Base-by-base conservation (phyloP, 2,329 filamentous ascomycete species). In the Parafenestella ontariensis region DNA sequence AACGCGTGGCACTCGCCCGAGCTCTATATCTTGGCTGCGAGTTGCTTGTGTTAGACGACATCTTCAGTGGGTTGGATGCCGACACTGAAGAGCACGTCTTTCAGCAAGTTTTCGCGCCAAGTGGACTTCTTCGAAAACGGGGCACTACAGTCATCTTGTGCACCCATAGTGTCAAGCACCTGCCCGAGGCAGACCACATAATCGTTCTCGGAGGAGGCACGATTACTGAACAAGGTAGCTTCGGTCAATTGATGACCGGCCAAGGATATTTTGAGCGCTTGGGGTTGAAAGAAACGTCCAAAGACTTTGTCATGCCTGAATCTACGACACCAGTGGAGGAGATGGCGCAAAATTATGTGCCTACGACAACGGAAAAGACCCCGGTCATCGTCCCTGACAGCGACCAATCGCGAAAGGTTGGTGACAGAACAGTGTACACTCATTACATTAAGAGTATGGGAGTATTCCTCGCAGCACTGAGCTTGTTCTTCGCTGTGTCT, bases 1-100 rank as follows among this genome's bases (percentile, higher is more conserved):
- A 81, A 55, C 74, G 81, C 17, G 74, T 82, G 46, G 23, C 79
- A n/a, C 73, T 83, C 66, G 81, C 81, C 20, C 73, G 82, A 48
- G 81, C 81, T 18, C 66, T 82, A 7, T 83, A 83, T 62, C 70
- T 79, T 5, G 71, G 76, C 24, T 69, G 71, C 23, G 68, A 74
- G 20, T 59, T 80, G 17, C 64, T 82, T 17, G 67, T 83, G 6
- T 66, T 83, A 9, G 81, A 83, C 54, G 81, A 83, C 57, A 73
- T 79, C 3, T 72, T 83, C 13, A 79, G 77, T 49, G 80, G 79
- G 7, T 66, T 83, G 3, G 81, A 83, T 61, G 72, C 75, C 6
- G 66, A 74, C 1, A 82, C 79, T 1, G 79, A 79, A 53, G 73
- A 79, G 8, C 68, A 75, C 21, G 76, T 83, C 9, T 81, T 82